phyloP scores from a whole-genome alignment of 2,329 filamentous ascomycete genomes.

The Thelonectria olida region DNA sequence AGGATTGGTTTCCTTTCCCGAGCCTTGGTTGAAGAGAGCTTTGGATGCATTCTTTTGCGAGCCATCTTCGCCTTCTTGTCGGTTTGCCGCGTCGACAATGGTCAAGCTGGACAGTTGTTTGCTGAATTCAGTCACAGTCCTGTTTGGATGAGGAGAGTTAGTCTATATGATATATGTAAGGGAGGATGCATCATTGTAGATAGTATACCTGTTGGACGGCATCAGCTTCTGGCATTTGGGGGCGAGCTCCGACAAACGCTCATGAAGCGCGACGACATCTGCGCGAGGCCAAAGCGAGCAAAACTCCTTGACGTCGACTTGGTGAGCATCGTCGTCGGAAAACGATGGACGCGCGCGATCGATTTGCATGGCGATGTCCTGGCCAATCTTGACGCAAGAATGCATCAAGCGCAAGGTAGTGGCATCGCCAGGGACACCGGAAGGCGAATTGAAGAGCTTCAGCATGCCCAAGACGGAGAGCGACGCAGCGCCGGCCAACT shows the following conservation, averaged over 20 bases:
- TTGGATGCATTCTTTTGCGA: too few relatives aligned
- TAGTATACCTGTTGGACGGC: background rate
- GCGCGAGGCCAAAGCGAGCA: conserved; percentile 29
- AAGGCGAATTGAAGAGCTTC: conserved; percentile 6
- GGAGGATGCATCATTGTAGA: too few relatives aligned
- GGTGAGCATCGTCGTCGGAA: background rate
- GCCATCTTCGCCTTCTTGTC: too few relatives aligned
- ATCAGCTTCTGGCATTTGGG: background rate
- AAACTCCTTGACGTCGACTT: conserved; percentile 16
- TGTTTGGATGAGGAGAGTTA: too few relatives aligned
- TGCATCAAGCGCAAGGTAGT: background rate
- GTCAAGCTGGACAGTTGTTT: too few relatives aligned
- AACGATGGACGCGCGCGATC: conserved; percentile 11
- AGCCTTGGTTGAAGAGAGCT: too few relatives aligned
- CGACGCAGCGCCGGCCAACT: conserved; percentile 10
- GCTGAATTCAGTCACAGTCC: too few relatives aligned
- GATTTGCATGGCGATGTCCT: conserved; percentile 37
- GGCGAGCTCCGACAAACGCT: background rate
- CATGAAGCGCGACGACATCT: background rate
- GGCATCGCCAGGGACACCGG: background rate
- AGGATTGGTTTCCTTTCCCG: background rate
- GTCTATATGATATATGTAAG: too few relatives aligned
- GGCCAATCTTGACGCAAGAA: conserved; percentile 38
- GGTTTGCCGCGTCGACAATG: too few relatives aligned
- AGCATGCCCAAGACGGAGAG: conserved; percentile 12